Conservation (phyloP, 2,329 filamentous ascomycete genomes). For the Pyrenophora graminea region DNA sequence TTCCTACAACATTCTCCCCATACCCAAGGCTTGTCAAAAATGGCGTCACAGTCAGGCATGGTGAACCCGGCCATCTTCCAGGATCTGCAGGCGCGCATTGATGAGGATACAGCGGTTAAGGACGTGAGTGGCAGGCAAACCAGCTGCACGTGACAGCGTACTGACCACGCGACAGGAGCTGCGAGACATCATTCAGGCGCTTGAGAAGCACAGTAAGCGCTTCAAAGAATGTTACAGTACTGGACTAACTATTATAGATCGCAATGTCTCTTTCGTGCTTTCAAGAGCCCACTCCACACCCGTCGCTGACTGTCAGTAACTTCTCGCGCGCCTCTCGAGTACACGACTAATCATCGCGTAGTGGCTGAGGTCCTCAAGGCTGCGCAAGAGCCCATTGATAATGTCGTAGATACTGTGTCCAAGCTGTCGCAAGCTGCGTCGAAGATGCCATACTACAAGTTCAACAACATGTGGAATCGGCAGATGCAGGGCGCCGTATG, state of each 20-base stretch:
- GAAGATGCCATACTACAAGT: constrained; percentile 96
- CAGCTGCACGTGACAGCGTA: constrained; percentile 34
- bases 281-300: constrained; percentile 90
- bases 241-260: constrained; percentile 54
- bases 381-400: constrained; percentile 70
- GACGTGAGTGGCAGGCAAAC: constrained; percentile 58
- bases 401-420: constrained; percentile 71
- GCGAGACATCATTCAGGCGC: constrained; percentile 75
- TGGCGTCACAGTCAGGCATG: constrained; percentile 53
- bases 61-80: constrained; percentile 85
- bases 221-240: not conserved
- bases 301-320: constrained; percentile 60
- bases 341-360: constrained; percentile 42
- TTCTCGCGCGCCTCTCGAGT: not conserved
- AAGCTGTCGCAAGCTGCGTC: constrained; percentile 76
- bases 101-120: constrained; percentile 79
- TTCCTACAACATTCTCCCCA: not conserved
- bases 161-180: constrained; percentile 61
- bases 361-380: constrained; percentile 71
- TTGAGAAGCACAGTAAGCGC: constrained; percentile 72
- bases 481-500: constrained; percentile 78
- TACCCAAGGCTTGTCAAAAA: constrained; percentile 16
- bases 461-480: constrained; percentile 84
- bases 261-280: constrained; percentile 78
- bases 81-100: constrained; percentile 83